phyloP scores from a whole-genome alignment of 306 rosid species.

The Quercus glauca region DNA sequence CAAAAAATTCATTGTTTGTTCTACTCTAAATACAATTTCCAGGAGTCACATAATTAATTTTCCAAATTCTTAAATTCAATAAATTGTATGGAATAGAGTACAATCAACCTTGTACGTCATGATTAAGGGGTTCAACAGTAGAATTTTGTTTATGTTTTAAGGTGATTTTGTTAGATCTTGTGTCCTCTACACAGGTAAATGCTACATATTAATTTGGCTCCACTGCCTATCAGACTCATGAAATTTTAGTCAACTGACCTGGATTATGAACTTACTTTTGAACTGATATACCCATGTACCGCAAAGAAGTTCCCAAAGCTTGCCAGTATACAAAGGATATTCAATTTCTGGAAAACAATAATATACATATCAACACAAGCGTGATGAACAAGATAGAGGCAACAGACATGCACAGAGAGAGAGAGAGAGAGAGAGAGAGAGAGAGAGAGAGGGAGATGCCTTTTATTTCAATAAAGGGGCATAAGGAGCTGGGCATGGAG shows the following conservation, averaged over 20 bases:
- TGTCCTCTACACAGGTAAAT: background rate
- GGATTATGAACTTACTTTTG: slow-evolving; percentile 16
- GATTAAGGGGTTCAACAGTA: too few species aligned
- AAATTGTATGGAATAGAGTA: background rate
- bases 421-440: background rate
- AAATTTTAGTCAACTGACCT: slow-evolving; percentile 31
- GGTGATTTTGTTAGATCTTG: background rate
- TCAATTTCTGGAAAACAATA: slow-evolving; percentile 15
- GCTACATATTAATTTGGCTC: slow-evolving; percentile 1
- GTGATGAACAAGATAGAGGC: background rate
- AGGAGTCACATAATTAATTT: background rate
- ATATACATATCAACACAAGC: slow-evolving; percentile 3
- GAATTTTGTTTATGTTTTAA: too few species aligned
- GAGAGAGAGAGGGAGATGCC: slow-evolving; percentile 31
- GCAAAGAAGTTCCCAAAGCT: slow-evolving; percentile 1
- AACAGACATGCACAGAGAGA: background rate
- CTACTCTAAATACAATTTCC: background rate
- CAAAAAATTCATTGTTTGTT: background rate
- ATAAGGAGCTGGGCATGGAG: slow-evolving; percentile 89
- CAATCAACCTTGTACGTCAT: too few species aligned
- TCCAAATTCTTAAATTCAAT: background rate
- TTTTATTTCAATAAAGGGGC: slow-evolving; percentile 74
- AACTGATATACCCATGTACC: slow-evolving; percentile 25
- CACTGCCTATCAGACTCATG: background rate
- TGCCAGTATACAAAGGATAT: background rate